Percentiles rank a stretch among this genome's conserved stretches.
phyloP scores from a whole-genome alignment of 176 grass and related monocot species.

The Aechmea fasciata region DNA sequence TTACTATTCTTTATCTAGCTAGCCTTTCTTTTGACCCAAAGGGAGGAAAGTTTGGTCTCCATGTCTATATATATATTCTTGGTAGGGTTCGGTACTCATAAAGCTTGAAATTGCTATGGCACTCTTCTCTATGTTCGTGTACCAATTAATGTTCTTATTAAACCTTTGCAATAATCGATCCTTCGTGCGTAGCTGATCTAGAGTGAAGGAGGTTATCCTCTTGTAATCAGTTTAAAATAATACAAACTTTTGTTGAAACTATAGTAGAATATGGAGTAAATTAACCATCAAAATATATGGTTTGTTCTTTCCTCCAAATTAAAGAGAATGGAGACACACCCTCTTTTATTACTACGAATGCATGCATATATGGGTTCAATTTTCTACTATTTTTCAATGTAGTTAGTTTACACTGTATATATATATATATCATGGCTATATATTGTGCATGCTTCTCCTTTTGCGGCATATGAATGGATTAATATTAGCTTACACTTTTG shows the following conservation, averaged over 20 bases:
- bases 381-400: background rate
- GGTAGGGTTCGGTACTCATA: background rate
- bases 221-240: constrained; percentile 4
- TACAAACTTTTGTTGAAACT: constrained; percentile 4
- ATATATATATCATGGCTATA: background rate
- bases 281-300: background rate
- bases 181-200: background rate
- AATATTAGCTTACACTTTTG: background rate
- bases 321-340: background rate
- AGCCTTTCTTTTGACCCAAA: background rate
- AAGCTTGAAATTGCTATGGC: constrained; percentile 7
- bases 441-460: background rate
- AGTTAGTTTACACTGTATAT: no score
- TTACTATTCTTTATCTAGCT: background rate
- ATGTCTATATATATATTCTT: background rate
- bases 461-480: background rate
- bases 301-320: background rate
- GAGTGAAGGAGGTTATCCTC: background rate
- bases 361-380: background rate
- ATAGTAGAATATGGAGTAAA: constrained; percentile 4
- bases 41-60: background rate
- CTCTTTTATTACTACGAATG: background rate
- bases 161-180: background rate
- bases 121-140: background rate
- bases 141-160: background rate